Base-by-base conservation (phyloP, 257 asterid genomes). In the Haberlea rhodopensis region DNA sequence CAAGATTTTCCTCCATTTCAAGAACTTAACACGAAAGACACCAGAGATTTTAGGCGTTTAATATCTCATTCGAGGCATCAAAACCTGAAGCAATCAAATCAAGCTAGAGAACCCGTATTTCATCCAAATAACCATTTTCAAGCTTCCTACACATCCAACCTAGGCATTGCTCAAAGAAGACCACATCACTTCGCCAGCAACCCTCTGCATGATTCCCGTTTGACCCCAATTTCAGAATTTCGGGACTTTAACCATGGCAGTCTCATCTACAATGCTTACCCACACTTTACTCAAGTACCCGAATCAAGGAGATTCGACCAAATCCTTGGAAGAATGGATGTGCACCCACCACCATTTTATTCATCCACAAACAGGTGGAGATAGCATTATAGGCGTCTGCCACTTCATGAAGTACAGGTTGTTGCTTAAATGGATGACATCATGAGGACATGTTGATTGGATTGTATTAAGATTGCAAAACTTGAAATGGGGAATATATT, bases 1-100 rank as follows among this genome's bases (percentile, higher is more conserved):
- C 72, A 16, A 11, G 71, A 63, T 18, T 46, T 24, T 23, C 29
- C 65, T 32, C 65, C 73, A 23, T n/a, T 59, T 29, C 69, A 60
- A 27, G 71, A 66, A 40, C 45, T 57, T 49, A 58, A 61, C 54
- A 59, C 65, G 37, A 67, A 70, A 20, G 64, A 57, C 28, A 49
- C 59, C 9, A 67, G 69, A 60, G 66, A 69, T 53, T 56, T 28
- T 19, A 68, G 64, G 68, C 64, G 58, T 54, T 56, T 66, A 9
- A 26, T 65, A 75, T 66, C 77, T 59, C 72, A 53, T 37, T 26
- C 34, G 66, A 72, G 66, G 66, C 72, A 68, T 70, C 80, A 37
- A 57, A 70, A 51, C 49, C 45, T 55, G 20, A 24, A 24, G 7
- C 74, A 60, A 57, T 52, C 75, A 63, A 49, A 60, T 73, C 60